Evolutionary conservation across 2,329 filamentous ascomycete genomes (phyloP).

Genomic region (Cryphonectria naterciae): DNA sequence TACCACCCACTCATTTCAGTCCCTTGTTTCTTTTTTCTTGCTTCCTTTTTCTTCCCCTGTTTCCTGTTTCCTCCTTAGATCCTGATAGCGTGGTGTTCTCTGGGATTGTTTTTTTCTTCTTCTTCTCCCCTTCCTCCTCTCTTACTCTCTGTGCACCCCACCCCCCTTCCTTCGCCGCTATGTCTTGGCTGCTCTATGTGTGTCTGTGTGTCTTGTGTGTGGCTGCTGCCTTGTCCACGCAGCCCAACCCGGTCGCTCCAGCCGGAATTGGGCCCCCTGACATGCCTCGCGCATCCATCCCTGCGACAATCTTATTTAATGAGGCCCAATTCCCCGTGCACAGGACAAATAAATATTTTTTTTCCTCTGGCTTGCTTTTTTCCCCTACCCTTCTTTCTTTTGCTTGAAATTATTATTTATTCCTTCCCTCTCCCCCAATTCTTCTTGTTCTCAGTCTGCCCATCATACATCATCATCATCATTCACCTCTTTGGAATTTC

Average conservation of each 20-base stretch:
- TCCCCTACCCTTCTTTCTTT: too few species aligned
- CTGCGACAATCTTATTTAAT: constrained; percentile 28
- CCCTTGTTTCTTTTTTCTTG: not conserved
- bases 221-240: constrained; percentile 9
- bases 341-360: not conserved
- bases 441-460: not conserved
- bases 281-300: constrained; percentile 15
- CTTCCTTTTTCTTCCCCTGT: constrained; percentile 19
- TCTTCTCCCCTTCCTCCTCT: too few species aligned
- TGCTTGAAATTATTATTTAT: not conserved
- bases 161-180: not conserved
- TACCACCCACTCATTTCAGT: constrained; percentile 25
- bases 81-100: not conserved
- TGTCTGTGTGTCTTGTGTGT: not conserved
- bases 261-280: constrained; percentile 19
- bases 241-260: constrained; percentile 16
- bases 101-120: not conserved
- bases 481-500: not conserved
- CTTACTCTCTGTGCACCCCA: not conserved
- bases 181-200: not conserved
- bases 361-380: not conserved
- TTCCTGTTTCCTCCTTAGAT: constrained; percentile 12
- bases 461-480: not conserved
- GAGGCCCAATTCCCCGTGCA: constrained; percentile 17
- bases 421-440: not conserved